These are phyloP conservation scores for Jaapia argillacea DNA, from an alignment of 768 basidiomycete species.

Conservation along the genomic window DNA sequence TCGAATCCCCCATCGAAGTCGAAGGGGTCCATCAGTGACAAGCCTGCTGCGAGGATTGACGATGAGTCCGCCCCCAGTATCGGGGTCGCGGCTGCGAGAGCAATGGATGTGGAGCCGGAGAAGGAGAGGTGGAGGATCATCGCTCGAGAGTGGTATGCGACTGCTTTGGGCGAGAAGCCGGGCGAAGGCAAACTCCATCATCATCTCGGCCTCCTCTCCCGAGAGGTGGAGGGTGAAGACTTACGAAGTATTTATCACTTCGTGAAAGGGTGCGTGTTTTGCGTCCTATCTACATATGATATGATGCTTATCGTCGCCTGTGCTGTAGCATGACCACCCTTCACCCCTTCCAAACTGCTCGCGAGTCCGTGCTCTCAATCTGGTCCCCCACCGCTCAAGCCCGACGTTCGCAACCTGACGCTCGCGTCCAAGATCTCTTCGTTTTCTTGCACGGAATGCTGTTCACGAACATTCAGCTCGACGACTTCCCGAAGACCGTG, in stretches of 20 bases:
- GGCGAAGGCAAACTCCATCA: constrained; percentile 95
- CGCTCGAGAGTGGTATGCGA: constrained; percentile 88
- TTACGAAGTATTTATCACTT: constrained; percentile 87
- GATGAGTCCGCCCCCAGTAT: constrained; percentile 69
- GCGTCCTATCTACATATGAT: constrained; percentile 1
- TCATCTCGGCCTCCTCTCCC: constrained; percentile 80
- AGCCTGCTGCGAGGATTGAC: constrained; percentile 45
- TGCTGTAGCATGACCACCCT: constrained; percentile 73
- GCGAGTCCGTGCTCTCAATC: constrained; percentile 83
- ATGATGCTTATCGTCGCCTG: constrained; percentile 3
- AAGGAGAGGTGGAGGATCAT: constrained; percentile 87
- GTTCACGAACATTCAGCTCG: constrained; percentile 90
- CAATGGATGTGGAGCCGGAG: constrained; percentile 83
- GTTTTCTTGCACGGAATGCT: constrained; percentile 94
- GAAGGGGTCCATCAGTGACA: constrained; percentile 27
- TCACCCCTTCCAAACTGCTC: constrained; percentile 79
- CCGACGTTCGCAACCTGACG: constrained; percentile 68
- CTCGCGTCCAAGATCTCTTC: constrained; percentile 68
- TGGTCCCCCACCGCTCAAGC: constrained; percentile 74
- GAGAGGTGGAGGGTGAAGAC: constrained; percentile 78
- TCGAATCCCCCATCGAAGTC: constrained; percentile 22
- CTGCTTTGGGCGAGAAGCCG: constrained; percentile 80
- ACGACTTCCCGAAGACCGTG: constrained; percentile 77
- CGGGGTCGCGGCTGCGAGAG: constrained; percentile 71
- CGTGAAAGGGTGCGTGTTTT: constrained; percentile 67